These are phyloP conservation scores for Eremochloa ophiuroides DNA, from an alignment of 176 grass and related monocot genomes.

Conservation along the genomic window DNA sequence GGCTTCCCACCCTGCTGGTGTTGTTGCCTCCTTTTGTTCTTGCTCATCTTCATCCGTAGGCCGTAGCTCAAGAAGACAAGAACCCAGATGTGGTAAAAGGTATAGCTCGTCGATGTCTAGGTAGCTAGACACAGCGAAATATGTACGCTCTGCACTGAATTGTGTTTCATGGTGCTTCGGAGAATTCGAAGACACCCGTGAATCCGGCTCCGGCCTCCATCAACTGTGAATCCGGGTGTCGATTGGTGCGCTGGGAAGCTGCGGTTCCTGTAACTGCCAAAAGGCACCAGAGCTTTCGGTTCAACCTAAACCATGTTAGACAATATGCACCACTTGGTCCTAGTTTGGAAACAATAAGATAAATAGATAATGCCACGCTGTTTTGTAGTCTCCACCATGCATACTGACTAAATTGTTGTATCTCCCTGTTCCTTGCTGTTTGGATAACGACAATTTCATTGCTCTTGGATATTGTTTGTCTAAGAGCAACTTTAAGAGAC, in stretches of 20 bases:
- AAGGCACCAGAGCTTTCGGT: constrained; percentile 7
- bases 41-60: constrained; percentile 9
- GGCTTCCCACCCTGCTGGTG: constrained; percentile 6
- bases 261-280: constrained; percentile 21
- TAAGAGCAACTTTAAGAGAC: too few species aligned
- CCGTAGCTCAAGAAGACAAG: background rate
- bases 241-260: constrained; percentile 10
- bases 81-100: background rate
- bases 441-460: background rate
- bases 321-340: background rate
- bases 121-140: background rate
- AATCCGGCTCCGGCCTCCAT: background rate
- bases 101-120: background rate
- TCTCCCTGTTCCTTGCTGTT: background rate
- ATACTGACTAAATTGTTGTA: background rate
- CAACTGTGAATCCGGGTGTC: background rate
- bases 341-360: background rate
- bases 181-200: constrained; percentile 11
- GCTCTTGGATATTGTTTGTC: background rate
- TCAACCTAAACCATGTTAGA: background rate
- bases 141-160: background rate
- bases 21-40: background rate
- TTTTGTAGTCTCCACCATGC: background rate
- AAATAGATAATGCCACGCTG: background rate
- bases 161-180: background rate